phyloP scores from a whole-genome alignment of 140 eudicot species.

The Ambrosia hybrid region DNA sequence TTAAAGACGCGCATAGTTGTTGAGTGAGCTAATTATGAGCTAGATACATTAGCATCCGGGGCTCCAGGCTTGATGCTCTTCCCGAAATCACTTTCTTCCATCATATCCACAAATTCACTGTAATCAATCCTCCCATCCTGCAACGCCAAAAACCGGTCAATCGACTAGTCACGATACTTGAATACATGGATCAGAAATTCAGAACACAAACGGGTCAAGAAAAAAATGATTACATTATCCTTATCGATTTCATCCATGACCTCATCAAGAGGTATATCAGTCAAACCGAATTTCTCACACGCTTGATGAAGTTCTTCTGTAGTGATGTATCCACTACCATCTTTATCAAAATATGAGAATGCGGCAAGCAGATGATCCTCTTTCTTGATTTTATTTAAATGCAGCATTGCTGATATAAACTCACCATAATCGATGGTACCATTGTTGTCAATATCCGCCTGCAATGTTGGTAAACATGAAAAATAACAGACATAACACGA shows the following conservation, averaged over 20 bases:
- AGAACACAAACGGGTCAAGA: neutral
- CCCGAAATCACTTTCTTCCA: constrained; percentile 55
- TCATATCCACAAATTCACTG: constrained; percentile 63
- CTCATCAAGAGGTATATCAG: constrained; percentile 36
- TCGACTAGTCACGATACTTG: neutral
- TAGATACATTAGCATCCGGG: constrained; percentile 9
- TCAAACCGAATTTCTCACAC: constrained; percentile 47
- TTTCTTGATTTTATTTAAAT: constrained; percentile 46
- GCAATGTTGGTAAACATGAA: constrained; percentile 23
- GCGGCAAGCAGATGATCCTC: constrained; percentile 54
- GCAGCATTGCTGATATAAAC: constrained; percentile 50
- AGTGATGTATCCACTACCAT: constrained; percentile 58
- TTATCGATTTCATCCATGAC: constrained; percentile 45
- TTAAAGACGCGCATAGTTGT: neutral
- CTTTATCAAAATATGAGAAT: constrained; percentile 51
- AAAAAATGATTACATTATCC: constrained; percentile 36
- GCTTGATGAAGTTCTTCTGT: constrained; percentile 52
- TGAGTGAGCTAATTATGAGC: neutral
- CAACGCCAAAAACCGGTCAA: constrained; percentile 14
- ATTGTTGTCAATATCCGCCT: constrained; percentile 55
- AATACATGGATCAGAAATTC: neutral
- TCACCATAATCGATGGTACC: constrained; percentile 54
- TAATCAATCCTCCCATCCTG: constrained; percentile 66
- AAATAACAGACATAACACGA: neutral
- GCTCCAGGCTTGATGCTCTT: constrained; percentile 29